Percentiles rank a stretch among this genome's conserved stretches.
These are phyloP conservation scores for Parsonsia alboflavescens DNA, from an alignment of 257 asterid genomes.

Conservation along the genomic window DNA sequence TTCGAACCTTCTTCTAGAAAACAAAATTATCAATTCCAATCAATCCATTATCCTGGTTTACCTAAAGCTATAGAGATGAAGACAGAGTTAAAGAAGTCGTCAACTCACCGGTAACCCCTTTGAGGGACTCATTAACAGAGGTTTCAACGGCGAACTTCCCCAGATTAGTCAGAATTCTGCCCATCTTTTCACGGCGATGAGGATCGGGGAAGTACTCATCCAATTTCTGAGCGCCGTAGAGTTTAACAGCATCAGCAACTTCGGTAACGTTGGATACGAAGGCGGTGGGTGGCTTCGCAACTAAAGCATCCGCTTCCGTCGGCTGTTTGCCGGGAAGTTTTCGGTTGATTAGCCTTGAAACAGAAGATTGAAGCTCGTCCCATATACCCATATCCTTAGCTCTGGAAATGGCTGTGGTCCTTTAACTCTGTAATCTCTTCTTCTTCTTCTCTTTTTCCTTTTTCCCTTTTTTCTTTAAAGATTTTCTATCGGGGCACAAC, in stretches of 20 bases:
- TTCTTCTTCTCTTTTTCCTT: neutral
- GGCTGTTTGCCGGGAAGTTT: constrained; percentile 7
- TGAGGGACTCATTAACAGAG: constrained; percentile 49
- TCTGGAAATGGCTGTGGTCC: neutral
- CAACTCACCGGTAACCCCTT: constrained; percentile 31
- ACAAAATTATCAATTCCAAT: neutral
- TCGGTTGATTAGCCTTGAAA: constrained; percentile 20
- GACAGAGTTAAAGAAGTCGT: neutral
- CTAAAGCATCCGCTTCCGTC: neutral
- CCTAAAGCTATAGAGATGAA: neutral
- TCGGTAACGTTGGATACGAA: constrained; percentile 8
- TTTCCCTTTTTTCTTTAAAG: neutral
- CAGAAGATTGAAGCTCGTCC: constrained; percentile 26
- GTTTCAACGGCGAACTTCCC: constrained; percentile 52
- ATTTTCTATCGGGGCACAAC: neutral
- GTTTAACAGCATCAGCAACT: constrained; percentile 13
- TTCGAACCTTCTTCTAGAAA: neutral
- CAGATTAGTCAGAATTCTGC: constrained; percentile 29
- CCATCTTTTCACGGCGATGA: constrained; percentile 38
- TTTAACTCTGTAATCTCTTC: neutral
- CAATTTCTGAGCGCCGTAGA: constrained; percentile 17
- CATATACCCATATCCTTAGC: constrained; percentile 23
- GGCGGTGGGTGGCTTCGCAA: neutral
- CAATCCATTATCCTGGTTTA: neutral
- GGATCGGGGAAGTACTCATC: constrained; percentile 29